Base-by-base conservation (phyloP, 768 basidiomycete genomes). In the Tricholoma flavovirens region DNA sequence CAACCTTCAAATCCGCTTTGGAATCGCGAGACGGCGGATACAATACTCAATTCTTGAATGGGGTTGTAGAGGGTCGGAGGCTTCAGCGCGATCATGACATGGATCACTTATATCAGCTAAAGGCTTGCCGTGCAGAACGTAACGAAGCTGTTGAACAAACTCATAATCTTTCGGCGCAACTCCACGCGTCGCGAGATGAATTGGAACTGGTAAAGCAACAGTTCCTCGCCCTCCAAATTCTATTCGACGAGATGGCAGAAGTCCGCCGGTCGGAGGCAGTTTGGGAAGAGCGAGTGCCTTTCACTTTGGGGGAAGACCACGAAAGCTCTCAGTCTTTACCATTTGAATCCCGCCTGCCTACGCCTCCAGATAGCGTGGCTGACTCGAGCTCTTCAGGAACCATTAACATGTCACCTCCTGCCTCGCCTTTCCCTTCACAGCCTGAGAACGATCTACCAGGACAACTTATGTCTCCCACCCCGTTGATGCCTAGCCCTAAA, bases 201-300 rank as follows among this genome's bases (percentile, higher is more conserved):
- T 51, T 71, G 5, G 5, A 19, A 14, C 52, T 55, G 17, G 49
- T 67, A 17, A 53, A 63, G 40, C 63, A 71, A 40, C 56, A 64
- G 7, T 54, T 69, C 5, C 26, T 63, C 7, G 64, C 65, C 7
- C 53, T 70, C 22, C 57, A 60, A 42, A 51, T 22, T 17, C 35
- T 55, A 5, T 58, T 60, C 12, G 54, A 59, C 2, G 48, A 59
- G 6, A 21, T 59, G 4, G 51, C 26, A 10, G 54, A 58, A 21
- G 8, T 51, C 8, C 8, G 26, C 14, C 29, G 10, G 22, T 35
- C n/a, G 21, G 22, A 51, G 32, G 4, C 24, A 4, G 19, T 21
- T n/a, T 33, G 10, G 36, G 26, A 17, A 21, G 42, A 46, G 8
- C 17, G 15, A 38, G 40, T 22, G n/a, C 5, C 17, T 14, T 22